Evolutionary conservation across 192 early-diverging fungal genomes (phyloP), one percentile per base, ranked within the genome.

Genomic region (Coemansia sp.): DNA sequence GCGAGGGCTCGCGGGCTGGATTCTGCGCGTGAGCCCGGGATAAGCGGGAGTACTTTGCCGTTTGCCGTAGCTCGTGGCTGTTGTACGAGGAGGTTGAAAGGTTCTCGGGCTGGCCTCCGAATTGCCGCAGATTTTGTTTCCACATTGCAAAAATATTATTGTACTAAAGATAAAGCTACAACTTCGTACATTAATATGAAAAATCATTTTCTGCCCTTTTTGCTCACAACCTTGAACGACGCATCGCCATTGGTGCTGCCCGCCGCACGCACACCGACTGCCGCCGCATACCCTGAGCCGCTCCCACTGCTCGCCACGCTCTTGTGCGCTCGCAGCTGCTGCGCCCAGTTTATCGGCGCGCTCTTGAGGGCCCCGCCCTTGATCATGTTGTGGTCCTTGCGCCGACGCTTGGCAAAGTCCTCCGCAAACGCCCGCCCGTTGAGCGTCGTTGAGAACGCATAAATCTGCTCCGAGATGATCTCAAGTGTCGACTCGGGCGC

Each of bases 391-490:
- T 70, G 55, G 53, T 93, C 91, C 12, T 83, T 88, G 68, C 87
- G 87, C 56, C 91, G 85, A 24, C 88, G 86, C 62, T 86, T 87
- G 51, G 89, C 83, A 73, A 91, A 93, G 66, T 93, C 91, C 19
- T 89, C 85, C 19, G 91, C 87, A 79, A 93, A 93, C 8, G 85
- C 86, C 37, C 88, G 87, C 48, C 90, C 89, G 59, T 91, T 87
- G 65, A 93, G 76, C 8, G 85, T 83, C 22, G 83, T 66, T 1
- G 91, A 91, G 66, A 89, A 85, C n/a, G 87, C 87, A 69, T 91
- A 88, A 45, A 91, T 83, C 59, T 86, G 84, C 62, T 91, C 91
- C 27, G 88, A 83, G 41, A 93, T 91, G 48, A 91, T 91, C 59
- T 91, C 90, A 11, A 89, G 69, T 3, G 89, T 86, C 23, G 79